These are phyloP conservation scores for Microbotryum lychnidis-dioicae DNA, from an alignment of 1,284 basidiomycete species.

Conservation along the genomic window DNA sequence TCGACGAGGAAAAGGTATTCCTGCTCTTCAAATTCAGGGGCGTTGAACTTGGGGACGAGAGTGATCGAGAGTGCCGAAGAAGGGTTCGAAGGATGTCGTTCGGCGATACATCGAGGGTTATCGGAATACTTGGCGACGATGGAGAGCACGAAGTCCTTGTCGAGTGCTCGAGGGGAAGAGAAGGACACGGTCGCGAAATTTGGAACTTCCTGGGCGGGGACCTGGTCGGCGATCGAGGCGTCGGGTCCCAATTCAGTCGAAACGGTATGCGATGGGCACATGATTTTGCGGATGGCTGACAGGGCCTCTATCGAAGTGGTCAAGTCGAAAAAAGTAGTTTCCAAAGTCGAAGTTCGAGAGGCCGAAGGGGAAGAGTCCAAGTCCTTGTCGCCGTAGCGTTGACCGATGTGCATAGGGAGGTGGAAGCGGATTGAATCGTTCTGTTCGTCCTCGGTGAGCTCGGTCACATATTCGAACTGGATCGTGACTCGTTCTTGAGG, in stretches of 20 bases:
- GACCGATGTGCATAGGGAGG: conserved; percentile 14
- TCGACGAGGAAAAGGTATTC: conserved; percentile 36
- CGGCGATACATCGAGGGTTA: conserved; percentile 29
- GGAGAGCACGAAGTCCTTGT: conserved; percentile 30
- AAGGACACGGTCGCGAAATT: conserved; percentile 14
- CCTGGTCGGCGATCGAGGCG: conserved; percentile 19
- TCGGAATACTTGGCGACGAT: conserved; percentile 24
- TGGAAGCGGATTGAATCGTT: conserved; percentile 16
- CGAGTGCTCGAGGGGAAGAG: conserved; percentile 5
- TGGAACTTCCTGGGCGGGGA: background rate
- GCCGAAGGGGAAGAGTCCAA: background rate
- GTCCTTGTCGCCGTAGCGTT: conserved; percentile 10
- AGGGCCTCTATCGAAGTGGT: conserved; percentile 4
- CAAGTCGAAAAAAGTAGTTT: background rate
- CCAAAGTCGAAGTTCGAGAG: background rate
- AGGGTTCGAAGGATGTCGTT: conserved; percentile 14
- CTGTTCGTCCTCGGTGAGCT: conserved; percentile 22
- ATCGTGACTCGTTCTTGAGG: conserved; percentile 10
- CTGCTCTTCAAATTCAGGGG: conserved; percentile 12
- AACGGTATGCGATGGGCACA: conserved; percentile 15
- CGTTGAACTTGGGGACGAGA: conserved; percentile 19
- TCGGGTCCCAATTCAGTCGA: conserved; percentile 19
- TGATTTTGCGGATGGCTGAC: conserved; percentile 8
- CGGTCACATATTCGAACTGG: conserved; percentile 16
- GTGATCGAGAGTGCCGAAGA: conserved; percentile 11